Conservation (phyloP, 139 green algal genomes). For the Desmodesmus armatus region DNA sequence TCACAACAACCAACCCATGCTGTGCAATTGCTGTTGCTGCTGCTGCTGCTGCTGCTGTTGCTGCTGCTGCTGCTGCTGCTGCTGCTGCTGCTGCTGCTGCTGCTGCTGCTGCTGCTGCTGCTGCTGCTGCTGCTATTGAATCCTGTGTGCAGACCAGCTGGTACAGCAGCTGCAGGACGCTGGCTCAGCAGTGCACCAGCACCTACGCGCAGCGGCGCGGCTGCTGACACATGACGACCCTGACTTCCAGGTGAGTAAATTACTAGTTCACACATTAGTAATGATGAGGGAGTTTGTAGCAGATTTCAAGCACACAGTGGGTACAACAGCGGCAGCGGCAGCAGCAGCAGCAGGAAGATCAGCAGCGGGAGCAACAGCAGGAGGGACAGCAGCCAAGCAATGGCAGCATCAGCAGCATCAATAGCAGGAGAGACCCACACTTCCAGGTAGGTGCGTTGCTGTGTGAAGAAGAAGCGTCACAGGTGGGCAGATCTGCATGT, state of each 20-base stretch:
- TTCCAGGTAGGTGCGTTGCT: too few relatives aligned
- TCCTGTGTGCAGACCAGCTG: background rate
- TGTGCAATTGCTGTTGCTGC: slow-evolving; percentile 3
- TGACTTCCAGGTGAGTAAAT: slow-evolving; percentile 60
- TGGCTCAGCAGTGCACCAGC: background rate
- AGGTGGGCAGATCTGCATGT: too few relatives aligned
- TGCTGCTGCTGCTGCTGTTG: slow-evolving; percentile 47
- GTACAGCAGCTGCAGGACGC: background rate
- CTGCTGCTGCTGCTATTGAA: background rate
- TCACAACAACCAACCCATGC: too few relatives aligned
- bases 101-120: background rate
- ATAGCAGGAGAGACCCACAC: background rate
- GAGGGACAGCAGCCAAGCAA: background rate
- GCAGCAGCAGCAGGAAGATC: background rate
- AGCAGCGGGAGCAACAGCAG: background rate
- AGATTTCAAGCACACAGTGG: slow-evolving; percentile 78
- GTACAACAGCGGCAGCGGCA: slow-evolving; percentile 26
- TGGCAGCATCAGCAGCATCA: background rate
- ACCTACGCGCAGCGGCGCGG: background rate
- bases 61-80: slow-evolving; percentile 22
- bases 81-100: background rate
- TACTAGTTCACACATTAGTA: background rate
- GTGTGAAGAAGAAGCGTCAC: too few relatives aligned
- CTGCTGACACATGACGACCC: background rate
- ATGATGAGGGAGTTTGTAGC: background rate